Percentiles rank a stretch among this genome's conserved stretches.
Evolutionary conservation across 1,284 basidiomycete genomes (phyloP).

Genomic region (Cystobasidium pallidum): DNA sequence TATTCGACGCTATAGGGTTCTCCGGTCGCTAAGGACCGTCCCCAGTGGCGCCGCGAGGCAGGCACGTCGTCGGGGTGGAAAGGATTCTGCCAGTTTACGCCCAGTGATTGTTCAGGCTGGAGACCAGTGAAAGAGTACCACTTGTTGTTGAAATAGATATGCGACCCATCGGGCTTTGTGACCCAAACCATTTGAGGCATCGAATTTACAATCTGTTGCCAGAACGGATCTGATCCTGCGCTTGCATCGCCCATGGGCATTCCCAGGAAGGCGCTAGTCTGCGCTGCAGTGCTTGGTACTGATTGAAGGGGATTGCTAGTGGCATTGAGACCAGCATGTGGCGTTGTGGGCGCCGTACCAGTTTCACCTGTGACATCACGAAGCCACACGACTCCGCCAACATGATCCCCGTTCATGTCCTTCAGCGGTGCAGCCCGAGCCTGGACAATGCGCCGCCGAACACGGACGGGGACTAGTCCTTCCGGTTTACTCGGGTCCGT

Average conservation of each 20-base stretch:
- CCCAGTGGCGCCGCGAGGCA: conserved; percentile 53
- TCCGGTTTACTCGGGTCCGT: background rate
- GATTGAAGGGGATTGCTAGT: background rate
- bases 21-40: conserved; percentile 55
- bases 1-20: conserved; percentile 56
- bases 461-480: conserved; percentile 20
- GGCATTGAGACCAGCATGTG: background rate
- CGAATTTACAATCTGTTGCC: conserved; percentile 46
- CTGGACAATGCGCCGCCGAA: conserved; percentile 48
- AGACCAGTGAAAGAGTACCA: conserved; percentile 56
- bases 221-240: conserved; percentile 24
- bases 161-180: conserved; percentile 54
- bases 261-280: conserved; percentile 13
- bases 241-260: background rate
- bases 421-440: conserved; percentile 43
- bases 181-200: conserved; percentile 56
- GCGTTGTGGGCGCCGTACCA: background rate
- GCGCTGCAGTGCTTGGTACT: conserved; percentile 1
- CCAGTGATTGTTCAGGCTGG: conserved; percentile 50
- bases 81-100: conserved; percentile 55
- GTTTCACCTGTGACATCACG: conserved; percentile 47
- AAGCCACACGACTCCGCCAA: conserved; percentile 48
- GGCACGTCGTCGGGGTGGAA: conserved; percentile 57
- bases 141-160: conserved; percentile 48
- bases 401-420: conserved; percentile 45